Evolutionary conservation across 202 grass and related monocot species (phyloP), one percentile per base, ranked within the genome.

Genomic region (Panicum virgatum): DNA sequence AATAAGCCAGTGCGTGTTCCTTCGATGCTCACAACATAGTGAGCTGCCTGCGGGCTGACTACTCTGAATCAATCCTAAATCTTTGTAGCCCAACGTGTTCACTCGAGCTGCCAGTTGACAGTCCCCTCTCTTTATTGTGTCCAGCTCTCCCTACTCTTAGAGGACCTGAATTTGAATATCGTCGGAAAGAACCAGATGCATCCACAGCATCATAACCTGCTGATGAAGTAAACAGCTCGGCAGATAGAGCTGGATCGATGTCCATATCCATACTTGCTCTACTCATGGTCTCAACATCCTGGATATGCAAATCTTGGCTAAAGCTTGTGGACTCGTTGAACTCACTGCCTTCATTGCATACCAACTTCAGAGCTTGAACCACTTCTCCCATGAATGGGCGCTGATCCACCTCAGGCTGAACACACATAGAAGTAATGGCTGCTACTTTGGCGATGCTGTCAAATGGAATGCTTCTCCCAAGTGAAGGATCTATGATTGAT

Each of bases 391-490:
- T 99, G 69, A 99, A 94, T 22, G 97, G 97, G 36, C 97, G 83
- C 30, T 99, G 97, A 67, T 99, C 91, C 14, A 99, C 97, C 87
- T 99, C 97, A 72, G 97, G 97, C 81, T 99, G 97, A 60, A 99
- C 93, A 7, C 97, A 99, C 97, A 99, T 99, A 32, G 93, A 99
- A 85, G 93, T 91, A 82, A 99, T 99, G 40, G 97, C 97, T 85
- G 93, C 93, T 64, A 97, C 93, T 77, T 94, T 99, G 9, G 93
- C 91, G 10, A 94, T 65, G 72, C 79, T 89, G 78, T 92, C 91
- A 77, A 92, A 92, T 51, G 85, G 76, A 77, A 91, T 84, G 69
- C 42, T 84, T 26, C 44, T 81, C 76, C 83, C 86, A 42, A 99
- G 83, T 71, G 91, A 94, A 29, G 66, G 89, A 76, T 99, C 93